Conservation (phyloP, 371 early-diverging fungal species). For the Mortierella sp. region DNA sequence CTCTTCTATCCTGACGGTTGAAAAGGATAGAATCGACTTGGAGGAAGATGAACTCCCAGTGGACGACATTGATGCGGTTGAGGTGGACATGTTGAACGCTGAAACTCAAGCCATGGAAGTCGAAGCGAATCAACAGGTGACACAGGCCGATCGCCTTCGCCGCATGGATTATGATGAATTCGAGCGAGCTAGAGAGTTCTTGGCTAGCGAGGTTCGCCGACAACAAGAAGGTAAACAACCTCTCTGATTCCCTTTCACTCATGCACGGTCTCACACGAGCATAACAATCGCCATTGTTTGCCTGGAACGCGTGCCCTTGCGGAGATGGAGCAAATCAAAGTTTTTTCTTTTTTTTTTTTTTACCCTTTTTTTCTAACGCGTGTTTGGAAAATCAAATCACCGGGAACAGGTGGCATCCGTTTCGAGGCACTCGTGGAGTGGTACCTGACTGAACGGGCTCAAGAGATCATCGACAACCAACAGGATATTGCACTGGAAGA, state of each 20-base stretch:
- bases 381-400: too few species aligned
- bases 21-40: slow-evolving; percentile 88
- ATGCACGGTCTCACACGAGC: too few species aligned
- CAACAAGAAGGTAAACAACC: slow-evolving; percentile 47
- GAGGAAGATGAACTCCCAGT: slow-evolving; percentile 58
- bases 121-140: slow-evolving; percentile 26
- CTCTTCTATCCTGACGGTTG: slow-evolving; percentile 93
- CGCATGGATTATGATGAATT: slow-evolving; percentile 83
- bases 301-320: too few species aligned
- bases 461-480: slow-evolving; percentile 71
- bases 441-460: slow-evolving; percentile 84
- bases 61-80: slow-evolving; percentile 40
- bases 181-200: slow-evolving; percentile 77
- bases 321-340: too few species aligned
- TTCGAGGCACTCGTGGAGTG: slow-evolving; percentile 81
- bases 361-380: slow-evolving; percentile 19
- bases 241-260: too few species aligned
- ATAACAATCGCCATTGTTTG: too few species aligned
- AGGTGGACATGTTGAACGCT: slow-evolving; percentile 23
- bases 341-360: neutral
- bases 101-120: slow-evolving; percentile 52
- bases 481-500: slow-evolving; percentile 76
- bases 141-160: slow-evolving; percentile 24
- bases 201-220: slow-evolving; percentile 73
- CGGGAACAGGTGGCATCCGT: slow-evolving; percentile 63